A percentile compares a stretch with the other conserved stretches of the same genome.
phyloP scores from a whole-genome alignment of 2,329 filamentous ascomycete genomes.

The Sarocladium oryzae region DNA sequence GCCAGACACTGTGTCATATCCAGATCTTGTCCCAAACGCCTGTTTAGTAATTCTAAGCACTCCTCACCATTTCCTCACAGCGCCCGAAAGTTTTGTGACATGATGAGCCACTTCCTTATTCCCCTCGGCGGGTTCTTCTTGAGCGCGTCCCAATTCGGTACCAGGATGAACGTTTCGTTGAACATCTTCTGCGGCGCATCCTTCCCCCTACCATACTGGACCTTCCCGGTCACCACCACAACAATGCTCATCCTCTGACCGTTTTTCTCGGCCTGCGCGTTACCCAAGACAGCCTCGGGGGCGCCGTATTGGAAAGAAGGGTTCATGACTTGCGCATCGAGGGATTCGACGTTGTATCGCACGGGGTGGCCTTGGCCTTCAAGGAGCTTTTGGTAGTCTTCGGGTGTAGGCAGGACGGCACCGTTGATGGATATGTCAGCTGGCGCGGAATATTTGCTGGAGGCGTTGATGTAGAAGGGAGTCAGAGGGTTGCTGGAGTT shows the following conservation, averaged over 20 bases:
- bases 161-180: conserved; percentile 73
- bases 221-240: conserved; percentile 66
- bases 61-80: conserved; percentile 26
- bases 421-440: conserved; percentile 79
- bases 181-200: conserved; percentile 63
- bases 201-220: conserved; percentile 59
- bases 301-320: conserved; percentile 53
- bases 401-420: conserved; percentile 53
- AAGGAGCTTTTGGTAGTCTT: conserved; percentile 62
- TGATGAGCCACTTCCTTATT: conserved; percentile 56
- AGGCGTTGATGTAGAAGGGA: conserved; percentile 63
- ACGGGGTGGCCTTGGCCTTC: conserved; percentile 52
- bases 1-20: neutral
- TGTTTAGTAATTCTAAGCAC: too few species aligned
- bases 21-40: conserved; percentile 2
- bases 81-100: conserved; percentile 65
- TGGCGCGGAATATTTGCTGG: conserved; percentile 43
- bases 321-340: conserved; percentile 75
- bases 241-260: conserved; percentile 61
- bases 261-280: conserved; percentile 38
- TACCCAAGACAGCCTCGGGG: conserved; percentile 36
- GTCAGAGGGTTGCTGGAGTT: conserved; percentile 55
- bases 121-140: conserved; percentile 46
- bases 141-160: conserved; percentile 63
- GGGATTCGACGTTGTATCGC: conserved; percentile 66